Conservation (phyloP, 768 basidiomycete species). For the Mrakia frigida region DNA sequence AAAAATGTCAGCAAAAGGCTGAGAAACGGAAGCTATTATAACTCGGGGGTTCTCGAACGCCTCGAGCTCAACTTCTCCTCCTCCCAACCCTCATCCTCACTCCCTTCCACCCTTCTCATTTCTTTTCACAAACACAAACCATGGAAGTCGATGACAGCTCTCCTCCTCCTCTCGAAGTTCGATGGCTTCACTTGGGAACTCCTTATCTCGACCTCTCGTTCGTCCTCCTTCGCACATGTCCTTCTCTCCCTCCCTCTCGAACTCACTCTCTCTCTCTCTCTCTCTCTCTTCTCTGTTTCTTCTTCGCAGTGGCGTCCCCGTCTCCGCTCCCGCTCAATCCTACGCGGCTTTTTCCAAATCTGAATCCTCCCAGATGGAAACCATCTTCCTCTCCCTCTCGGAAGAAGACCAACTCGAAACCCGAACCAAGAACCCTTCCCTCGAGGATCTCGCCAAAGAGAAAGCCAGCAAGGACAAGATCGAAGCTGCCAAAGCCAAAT, state of each 20-base stretch:
- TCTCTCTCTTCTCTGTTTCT: not conserved
- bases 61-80: too few relatives aligned
- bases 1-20: too few relatives aligned
- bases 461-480: conserved; percentile 23
- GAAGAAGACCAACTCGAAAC: not conserved
- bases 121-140: too few relatives aligned
- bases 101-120: too few relatives aligned
- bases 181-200: conserved; percentile 28
- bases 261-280: not conserved
- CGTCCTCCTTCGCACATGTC: not conserved
- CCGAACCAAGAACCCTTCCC: conserved; percentile 24
- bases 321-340: conserved; percentile 14
- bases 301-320: conserved; percentile 20
- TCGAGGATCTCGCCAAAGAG: conserved; percentile 21
- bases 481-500: not conserved
- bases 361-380: conserved; percentile 29
- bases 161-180: conserved; percentile 24
- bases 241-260: not conserved
- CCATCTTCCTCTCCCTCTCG: conserved; percentile 15
- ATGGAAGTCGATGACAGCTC: not conserved
- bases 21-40: too few relatives aligned
- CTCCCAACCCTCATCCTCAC: too few relatives aligned
- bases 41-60: too few relatives aligned
- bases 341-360: conserved; percentile 19
- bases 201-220: conserved; percentile 26